A percentile compares a stretch with the other conserved stretches of the same genome.
These are phyloP conservation scores for Spergularia marina DNA, from an alignment of 148 eudicot species.

Conservation along the genomic window DNA sequence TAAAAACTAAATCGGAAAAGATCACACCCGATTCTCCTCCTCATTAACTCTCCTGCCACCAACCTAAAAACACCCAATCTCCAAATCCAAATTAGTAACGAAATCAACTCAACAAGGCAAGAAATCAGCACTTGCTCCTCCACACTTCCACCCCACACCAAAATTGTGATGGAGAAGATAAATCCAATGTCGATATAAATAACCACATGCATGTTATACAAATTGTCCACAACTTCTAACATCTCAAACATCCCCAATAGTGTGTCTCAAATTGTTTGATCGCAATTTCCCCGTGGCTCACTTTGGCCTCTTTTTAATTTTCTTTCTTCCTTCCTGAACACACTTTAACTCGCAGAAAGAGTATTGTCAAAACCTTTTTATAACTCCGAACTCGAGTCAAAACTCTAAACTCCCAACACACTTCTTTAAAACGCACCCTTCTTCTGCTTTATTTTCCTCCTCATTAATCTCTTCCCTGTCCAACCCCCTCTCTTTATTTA, in stretches of 20 bases:
- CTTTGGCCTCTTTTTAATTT: background rate
- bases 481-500: background rate
- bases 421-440: slow-evolving; percentile 5
- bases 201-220: too few relatives aligned
- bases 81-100: too few relatives aligned
- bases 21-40: too few relatives aligned
- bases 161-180: too few relatives aligned
- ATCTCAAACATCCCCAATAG: background rate
- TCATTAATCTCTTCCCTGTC: background rate
- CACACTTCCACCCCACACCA: too few relatives aligned
- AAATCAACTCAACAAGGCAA: too few relatives aligned
- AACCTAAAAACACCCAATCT: too few relatives aligned
- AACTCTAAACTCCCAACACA: background rate
- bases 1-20: too few relatives aligned
- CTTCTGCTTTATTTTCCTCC: background rate
- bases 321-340: background rate
- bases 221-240: too few relatives aligned
- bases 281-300: slow-evolving; percentile 12
- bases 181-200: too few relatives aligned
- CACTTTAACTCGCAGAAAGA: background rate
- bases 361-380: background rate
- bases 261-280: background rate
- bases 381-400: background rate
- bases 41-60: too few relatives aligned
- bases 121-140: too few relatives aligned